Conservation (phyloP, 148 eudicot species). For the Nyssa sinensis region DNA sequence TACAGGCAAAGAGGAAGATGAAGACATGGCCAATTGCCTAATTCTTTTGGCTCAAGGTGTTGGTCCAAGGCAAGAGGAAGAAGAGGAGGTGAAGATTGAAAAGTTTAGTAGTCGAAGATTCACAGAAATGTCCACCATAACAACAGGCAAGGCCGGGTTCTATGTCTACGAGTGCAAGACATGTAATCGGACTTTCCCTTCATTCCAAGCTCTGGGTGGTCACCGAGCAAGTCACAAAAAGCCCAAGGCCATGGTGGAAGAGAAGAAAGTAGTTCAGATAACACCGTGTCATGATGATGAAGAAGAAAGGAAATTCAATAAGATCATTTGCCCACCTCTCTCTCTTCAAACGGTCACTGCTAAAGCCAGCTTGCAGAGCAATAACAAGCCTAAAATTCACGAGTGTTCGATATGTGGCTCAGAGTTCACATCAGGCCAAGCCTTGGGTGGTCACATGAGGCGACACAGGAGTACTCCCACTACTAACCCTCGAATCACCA, state of each 20-base stretch:
- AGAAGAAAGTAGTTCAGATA: background rate
- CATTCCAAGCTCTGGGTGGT: slow-evolving; percentile 93
- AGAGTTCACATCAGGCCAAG: slow-evolving; percentile 86
- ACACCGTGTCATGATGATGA: background rate
- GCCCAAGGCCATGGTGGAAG: slow-evolving; percentile 32
- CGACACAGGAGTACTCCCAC: slow-evolving; percentile 60
- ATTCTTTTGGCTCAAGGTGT: slow-evolving; percentile 60
- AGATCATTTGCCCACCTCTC: background rate
- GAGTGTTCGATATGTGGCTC: slow-evolving; percentile 90
- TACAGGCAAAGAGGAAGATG: slow-evolving; percentile 53
- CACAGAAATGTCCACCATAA: slow-evolving; percentile 11
- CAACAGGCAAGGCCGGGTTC: slow-evolving; percentile 17
- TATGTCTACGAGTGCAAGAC: slow-evolving; percentile 73
- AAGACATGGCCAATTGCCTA: slow-evolving; percentile 74
- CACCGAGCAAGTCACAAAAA: slow-evolving; percentile 93
- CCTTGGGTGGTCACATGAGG: slow-evolving; percentile 96
- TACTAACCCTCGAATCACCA: background rate
- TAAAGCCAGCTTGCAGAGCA: background rate
- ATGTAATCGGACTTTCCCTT: slow-evolving; percentile 60
- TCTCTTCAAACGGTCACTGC: background rate
- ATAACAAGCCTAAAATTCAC: slow-evolving; percentile 41
- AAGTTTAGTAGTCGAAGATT: slow-evolving; percentile 21
- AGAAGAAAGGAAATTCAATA: background rate
- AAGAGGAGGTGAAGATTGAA: background rate
- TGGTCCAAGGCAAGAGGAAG: background rate